Base-by-base conservation (phyloP, 495 filamentous ascomycete genomes). In the Lasiosphaeria miniovina region DNA sequence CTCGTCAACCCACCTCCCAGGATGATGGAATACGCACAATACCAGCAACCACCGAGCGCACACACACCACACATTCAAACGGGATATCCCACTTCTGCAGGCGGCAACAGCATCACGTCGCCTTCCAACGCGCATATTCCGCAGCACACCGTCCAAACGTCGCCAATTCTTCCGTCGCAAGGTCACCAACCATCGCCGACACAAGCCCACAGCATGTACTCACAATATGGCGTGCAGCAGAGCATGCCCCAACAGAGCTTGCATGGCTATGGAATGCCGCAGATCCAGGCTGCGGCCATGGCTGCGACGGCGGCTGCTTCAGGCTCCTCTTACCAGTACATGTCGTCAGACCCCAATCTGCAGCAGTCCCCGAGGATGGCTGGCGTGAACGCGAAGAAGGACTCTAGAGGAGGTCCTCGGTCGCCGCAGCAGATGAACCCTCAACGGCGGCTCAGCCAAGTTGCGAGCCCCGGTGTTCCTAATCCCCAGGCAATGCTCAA, bases 1-100 rank as follows among this genome's bases (percentile, higher is more conserved):
- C 34, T 61, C 50, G 63, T 65, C 68, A 55, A 53, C 6, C 61
- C 52, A 31, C 61, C 36, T 56, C 59, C 54, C 60, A 83, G 72
- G 71, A 84, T 86, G 80, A 87, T 86, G 82, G 85, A 88, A 73
- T 88, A 88, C 84, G 82, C 84, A 66, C 81, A 82, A 82, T 86
- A 87, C 68, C 83, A 82, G 67, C 78, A 82, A 71, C 77, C 77
- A 68, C 80, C 79, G 67, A 75, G 73, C 71, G 73, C 81, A 57
- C 84, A 87, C 75, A 81, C 76, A 62, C 52, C 65, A 61, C 68
- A 70, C 46, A 69, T 73, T 38, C 70, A 73, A 53, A 65, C 71
- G 67, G 73, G 73, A 67, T 76, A 84, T 73, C 74, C 74, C 58
- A 71, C 76, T 76, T 78, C 80, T 64, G 75, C 82, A 75, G 71